Conservation (phyloP, 257 asterid species). For the Ilex aquifolium region DNA sequence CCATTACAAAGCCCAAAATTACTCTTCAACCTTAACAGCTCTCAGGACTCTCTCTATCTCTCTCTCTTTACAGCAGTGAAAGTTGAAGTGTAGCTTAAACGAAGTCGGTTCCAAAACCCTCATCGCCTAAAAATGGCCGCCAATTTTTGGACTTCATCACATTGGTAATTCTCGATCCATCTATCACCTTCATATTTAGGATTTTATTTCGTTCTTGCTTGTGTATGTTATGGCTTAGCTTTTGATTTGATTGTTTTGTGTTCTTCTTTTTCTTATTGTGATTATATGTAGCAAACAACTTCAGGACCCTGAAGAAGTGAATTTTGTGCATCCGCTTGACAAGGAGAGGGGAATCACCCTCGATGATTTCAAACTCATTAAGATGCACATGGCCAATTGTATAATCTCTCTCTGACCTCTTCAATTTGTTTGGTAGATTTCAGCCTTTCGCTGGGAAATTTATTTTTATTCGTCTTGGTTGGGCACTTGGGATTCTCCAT, state of each 20-base stretch:
- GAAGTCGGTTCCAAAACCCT: no score
- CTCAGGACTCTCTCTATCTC: no score
- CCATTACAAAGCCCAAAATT: no score
- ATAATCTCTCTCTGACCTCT: conserved; percentile 10
- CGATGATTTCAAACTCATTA: conserved; percentile 91
- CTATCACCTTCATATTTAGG: neutral
- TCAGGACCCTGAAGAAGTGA: conserved; percentile 74
- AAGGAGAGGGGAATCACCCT: conserved; percentile 76
- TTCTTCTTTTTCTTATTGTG: neutral
- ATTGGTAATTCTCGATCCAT: conserved; percentile 40
- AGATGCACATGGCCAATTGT: conserved; percentile 80
- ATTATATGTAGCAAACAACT: conserved; percentile 54
- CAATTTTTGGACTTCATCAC: conserved; percentile 95
- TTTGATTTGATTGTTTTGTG: neutral
- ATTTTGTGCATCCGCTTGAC: conserved; percentile 67
- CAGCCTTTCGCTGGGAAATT: no score
- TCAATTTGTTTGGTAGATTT: neutral
- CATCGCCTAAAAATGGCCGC: conserved; percentile 57
- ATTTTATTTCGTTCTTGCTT: neutral
- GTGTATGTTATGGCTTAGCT: neutral
- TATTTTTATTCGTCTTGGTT: no score
- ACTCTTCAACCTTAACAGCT: no score
- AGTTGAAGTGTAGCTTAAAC: no score
- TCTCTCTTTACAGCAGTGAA: no score
- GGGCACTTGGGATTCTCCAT: no score